phyloP scores from a whole-genome alignment of 2,329 filamentous ascomycete genomes.

The Chaetomium sp. region DNA sequence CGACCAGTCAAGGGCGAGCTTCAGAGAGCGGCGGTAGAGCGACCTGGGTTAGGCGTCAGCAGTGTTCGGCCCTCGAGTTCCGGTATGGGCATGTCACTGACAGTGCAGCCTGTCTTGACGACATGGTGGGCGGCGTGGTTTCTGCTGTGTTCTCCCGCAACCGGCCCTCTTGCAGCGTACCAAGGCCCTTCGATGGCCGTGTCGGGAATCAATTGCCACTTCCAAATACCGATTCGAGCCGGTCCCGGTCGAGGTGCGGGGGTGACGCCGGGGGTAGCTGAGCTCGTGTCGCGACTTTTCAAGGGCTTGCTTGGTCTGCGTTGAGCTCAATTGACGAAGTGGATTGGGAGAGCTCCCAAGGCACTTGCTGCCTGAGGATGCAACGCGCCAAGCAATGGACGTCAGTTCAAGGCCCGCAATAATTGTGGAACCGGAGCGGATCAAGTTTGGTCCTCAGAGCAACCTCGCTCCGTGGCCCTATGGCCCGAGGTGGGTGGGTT shows the following conservation, averaged over 20 bases:
- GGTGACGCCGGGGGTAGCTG: constrained; percentile 1
- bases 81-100: constrained; percentile 23
- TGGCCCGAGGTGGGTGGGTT: too few species aligned
- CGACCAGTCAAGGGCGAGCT: constrained; percentile 92
- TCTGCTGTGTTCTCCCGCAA: background rate
- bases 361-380: constrained; percentile 31
- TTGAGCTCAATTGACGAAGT: constrained; percentile 31
- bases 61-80: background rate
- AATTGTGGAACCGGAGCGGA: constrained; percentile 19
- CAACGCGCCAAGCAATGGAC: background rate
- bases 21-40: constrained; percentile 89
- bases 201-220: background rate
- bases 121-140: constrained; percentile 31
- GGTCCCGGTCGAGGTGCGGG: constrained; percentile 2
- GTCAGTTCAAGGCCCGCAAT: too few species aligned
- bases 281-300: constrained; percentile 20
- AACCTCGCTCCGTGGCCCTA: too few species aligned
- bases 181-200: constrained; percentile 13
- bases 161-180: background rate
- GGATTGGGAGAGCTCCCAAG: constrained; percentile 30
- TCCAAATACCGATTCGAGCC: constrained; percentile 2
- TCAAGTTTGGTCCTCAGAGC: constrained; percentile 6
- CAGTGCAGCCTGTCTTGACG: constrained; percentile 34
- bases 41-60: constrained; percentile 50
- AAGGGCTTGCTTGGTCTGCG: constrained; percentile 13